These are phyloP conservation scores for Kwoniella dendrophila DNA, from an alignment of 768 basidiomycete genomes.

Conservation along the genomic window DNA sequence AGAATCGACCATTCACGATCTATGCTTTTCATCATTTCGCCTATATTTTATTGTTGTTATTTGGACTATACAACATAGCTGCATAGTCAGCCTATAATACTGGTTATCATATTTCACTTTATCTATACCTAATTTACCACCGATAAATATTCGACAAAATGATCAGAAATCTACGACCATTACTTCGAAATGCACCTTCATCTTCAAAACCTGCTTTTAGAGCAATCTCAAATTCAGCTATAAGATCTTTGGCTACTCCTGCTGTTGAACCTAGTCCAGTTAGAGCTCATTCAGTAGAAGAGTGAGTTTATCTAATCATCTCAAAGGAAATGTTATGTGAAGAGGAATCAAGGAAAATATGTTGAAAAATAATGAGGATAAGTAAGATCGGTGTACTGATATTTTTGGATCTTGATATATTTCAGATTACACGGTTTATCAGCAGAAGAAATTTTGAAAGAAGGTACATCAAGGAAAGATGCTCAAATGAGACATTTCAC, in stretches of 20 bases:
- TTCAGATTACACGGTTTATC: slow-evolving; percentile 68
- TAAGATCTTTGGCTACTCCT: slow-evolving; percentile 45
- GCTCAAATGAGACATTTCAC: slow-evolving; percentile 90
- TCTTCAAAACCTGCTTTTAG: slow-evolving; percentile 25
- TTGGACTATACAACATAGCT: slow-evolving; percentile 14
- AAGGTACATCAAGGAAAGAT: slow-evolving; percentile 71
- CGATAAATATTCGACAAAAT: background rate
- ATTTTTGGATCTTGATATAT: slow-evolving; percentile 4
- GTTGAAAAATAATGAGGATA: background rate
- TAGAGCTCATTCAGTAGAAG: slow-evolving; percentile 53
- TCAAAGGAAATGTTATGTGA: background rate
- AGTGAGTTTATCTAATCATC: slow-evolving; percentile 35
- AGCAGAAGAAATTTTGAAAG: slow-evolving; percentile 76
- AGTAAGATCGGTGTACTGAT: background rate
- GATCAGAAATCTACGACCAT: slow-evolving; percentile 20
- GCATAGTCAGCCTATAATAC: slow-evolving; percentile 13
- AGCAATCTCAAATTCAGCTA: slow-evolving; percentile 29
- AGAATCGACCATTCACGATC: slow-evolving; percentile 1
- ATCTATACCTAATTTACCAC: background rate
- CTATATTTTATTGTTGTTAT: background rate
- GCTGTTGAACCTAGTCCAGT: slow-evolving; percentile 43
- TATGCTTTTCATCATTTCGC: background rate
- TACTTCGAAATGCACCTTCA: slow-evolving; percentile 13
- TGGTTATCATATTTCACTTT: background rate
- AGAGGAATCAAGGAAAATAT: too few relatives aligned